A percentile compares a stretch with the other conserved stretches of the same genome.
Evolutionary conservation across 768 basidiomycete genomes (phyloP).

Genomic region (Trametes meyenii): DNA sequence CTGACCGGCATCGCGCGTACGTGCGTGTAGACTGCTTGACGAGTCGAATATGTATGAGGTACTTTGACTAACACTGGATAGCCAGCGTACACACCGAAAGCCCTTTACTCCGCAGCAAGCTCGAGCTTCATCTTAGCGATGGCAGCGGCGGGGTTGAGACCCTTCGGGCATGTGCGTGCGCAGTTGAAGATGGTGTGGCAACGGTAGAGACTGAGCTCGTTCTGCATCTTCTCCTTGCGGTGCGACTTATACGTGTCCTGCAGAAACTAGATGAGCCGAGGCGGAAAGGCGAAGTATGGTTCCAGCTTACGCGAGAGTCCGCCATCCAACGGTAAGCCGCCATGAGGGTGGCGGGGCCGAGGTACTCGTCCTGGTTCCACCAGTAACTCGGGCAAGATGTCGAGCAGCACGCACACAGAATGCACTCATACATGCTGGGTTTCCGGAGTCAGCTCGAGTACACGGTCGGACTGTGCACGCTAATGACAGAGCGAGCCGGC

Average conservation of each 20-base stretch:
- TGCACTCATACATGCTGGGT: constrained; percentile 95
- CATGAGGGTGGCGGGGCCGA: constrained; percentile 96
- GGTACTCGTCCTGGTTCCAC: constrained; percentile 99
- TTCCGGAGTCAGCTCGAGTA: neutral
- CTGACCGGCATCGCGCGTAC: neutral
- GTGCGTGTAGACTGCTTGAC: too few species aligned
- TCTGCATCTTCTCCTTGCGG: constrained; percentile 91
- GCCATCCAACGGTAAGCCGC: constrained; percentile 98
- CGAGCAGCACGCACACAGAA: constrained; percentile 96
- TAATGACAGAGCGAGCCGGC: constrained; percentile 24
- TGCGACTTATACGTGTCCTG: constrained; percentile 78
- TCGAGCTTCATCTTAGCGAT: constrained; percentile 95
- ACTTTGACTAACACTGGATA: too few species aligned
- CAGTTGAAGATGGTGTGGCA: constrained; percentile 99
- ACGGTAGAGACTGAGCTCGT: constrained; percentile 94
- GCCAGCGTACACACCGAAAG: neutral
- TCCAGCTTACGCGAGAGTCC: constrained; percentile 71
- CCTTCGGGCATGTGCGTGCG: constrained; percentile 97
- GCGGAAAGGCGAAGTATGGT: neutral
- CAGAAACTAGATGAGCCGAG: neutral
- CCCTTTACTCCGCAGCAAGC: constrained; percentile 67
- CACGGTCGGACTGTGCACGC: neutral
- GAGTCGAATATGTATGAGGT: too few species aligned
- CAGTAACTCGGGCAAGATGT: constrained; percentile 98
- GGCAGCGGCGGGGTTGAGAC: constrained; percentile 88